A percentile compares a stretch with the other conserved stretches of the same genome.
These are phyloP conservation scores for Leishmania gerbilli DNA, from an alignment of 208 protist species.

Conservation along the genomic window DNA sequence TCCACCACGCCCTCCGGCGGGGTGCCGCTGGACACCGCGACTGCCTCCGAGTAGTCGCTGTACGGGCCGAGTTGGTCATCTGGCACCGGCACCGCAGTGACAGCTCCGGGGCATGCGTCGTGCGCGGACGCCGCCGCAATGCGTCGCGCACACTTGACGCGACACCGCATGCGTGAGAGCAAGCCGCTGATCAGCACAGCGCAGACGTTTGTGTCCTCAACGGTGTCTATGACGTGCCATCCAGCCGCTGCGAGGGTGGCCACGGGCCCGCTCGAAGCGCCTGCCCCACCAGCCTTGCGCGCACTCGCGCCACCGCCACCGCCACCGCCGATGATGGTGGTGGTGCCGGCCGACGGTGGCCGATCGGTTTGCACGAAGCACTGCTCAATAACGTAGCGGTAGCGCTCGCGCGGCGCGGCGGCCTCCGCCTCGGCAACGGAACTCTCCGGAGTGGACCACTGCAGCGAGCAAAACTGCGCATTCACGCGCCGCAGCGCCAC, in stretches of 20 bases:
- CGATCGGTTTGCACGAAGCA: conserved; percentile 11
- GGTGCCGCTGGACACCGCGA: conserved; percentile 64
- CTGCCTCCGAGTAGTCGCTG: conserved; percentile 79
- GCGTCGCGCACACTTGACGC: conserved; percentile 66
- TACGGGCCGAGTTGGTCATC: conserved; percentile 27
- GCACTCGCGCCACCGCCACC: conserved; percentile 6
- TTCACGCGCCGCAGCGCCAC: conserved; percentile 78
- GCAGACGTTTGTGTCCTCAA: conserved; percentile 68
- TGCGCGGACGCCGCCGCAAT: neutral
- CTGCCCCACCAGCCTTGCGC: conserved; percentile 17
- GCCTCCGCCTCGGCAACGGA: neutral
- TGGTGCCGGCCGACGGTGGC: neutral
- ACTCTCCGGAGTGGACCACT: conserved; percentile 61
- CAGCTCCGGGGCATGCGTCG: neutral
- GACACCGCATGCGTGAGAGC: conserved; percentile 73
- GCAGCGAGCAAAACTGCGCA: conserved; percentile 75
- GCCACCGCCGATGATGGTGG: neutral
- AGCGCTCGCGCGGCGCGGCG: conserved; percentile 18
- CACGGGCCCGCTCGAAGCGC: conserved; percentile 4
- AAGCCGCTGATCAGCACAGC: conserved; percentile 61
- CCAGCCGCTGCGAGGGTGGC: conserved; percentile 18
- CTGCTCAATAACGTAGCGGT: conserved; percentile 87
- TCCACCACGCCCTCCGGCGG: conserved; percentile 81
- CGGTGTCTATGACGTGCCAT: conserved; percentile 81
- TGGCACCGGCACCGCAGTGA: conserved; percentile 1